Conservation (phyloP, 169 alveolate genomes). For the Perkinsus marinus region DNA sequence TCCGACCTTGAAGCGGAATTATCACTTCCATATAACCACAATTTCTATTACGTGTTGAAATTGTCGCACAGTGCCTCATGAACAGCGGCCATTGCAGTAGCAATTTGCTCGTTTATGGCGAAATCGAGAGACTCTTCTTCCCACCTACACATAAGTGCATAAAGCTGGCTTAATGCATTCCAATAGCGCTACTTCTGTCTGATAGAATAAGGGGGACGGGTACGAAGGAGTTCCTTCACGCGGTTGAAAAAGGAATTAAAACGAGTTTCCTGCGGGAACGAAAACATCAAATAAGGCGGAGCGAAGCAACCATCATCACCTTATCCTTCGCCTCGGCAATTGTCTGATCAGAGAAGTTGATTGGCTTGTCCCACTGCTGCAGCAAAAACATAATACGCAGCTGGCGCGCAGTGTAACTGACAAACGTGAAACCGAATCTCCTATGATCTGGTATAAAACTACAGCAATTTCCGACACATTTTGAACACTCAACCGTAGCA, state of each 20-base stretch:
- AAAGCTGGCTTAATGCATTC: not conserved
- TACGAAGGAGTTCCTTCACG: not conserved
- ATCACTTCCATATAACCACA: not conserved
- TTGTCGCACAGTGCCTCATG: slow-evolving; percentile 64
- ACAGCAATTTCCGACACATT: not conserved
- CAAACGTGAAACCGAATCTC: slow-evolving; percentile 9
- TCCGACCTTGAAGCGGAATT: not conserved
- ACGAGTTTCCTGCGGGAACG: slow-evolving; percentile 7
- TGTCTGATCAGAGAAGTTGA: not conserved
- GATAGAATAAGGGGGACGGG: not conserved
- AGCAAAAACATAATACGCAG: slow-evolving; percentile 70
- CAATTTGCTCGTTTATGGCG: slow-evolving; percentile 9
- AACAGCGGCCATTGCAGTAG: slow-evolving; percentile 25
- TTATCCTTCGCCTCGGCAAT: not conserved
- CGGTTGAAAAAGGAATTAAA: slow-evolving; percentile 2
- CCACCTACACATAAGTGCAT: not conserved
- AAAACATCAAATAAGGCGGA: not conserved
- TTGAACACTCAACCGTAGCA: not conserved
- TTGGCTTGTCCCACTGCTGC: slow-evolving; percentile 38
- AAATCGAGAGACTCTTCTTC: not conserved
- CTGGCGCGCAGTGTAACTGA: slow-evolving; percentile 58
- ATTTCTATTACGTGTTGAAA: slow-evolving; percentile 46
- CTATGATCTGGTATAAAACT: not conserved
- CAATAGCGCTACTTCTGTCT: not conserved
- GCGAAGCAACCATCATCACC: not conserved